These are phyloP conservation scores for Thelonectria discophora DNA, from an alignment of 2,329 filamentous ascomycete species.

Conservation along the genomic window DNA sequence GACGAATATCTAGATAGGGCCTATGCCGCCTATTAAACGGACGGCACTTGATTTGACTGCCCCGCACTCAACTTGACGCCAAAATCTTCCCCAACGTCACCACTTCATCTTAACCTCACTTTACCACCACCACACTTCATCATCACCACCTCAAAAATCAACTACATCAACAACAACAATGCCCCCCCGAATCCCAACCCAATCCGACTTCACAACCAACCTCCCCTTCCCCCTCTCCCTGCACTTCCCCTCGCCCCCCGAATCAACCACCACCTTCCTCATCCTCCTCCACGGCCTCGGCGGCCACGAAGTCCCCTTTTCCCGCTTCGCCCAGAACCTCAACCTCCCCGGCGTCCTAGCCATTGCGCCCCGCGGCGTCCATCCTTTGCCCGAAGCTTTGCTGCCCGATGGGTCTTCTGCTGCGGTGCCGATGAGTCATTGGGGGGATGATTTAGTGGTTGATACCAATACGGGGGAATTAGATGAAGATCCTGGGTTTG, in stretches of 20 bases:
- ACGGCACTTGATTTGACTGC: background rate
- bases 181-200: constrained; percentile 60
- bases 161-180: too few relatives aligned
- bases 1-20: background rate
- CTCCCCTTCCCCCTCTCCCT: constrained; percentile 54
- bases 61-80: background rate
- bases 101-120: background rate
- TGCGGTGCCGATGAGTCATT: constrained; percentile 60
- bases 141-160: background rate
- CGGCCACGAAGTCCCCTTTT: constrained; percentile 76
- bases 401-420: constrained; percentile 47
- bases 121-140: background rate
- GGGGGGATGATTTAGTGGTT: constrained; percentile 72
- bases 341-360: constrained; percentile 79
- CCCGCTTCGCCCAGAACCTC: constrained; percentile 72
- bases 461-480: constrained; percentile 60
- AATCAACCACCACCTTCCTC: constrained; percentile 77
- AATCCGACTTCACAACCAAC: constrained; percentile 59
- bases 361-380: constrained; percentile 77
- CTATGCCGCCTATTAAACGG: background rate
- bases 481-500: constrained; percentile 70
- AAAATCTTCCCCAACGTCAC: background rate
- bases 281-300: constrained; percentile 87
- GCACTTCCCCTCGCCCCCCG: constrained; percentile 61
- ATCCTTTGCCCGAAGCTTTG: constrained; percentile 73